Evolutionary conservation across 1,284 basidiomycete species (phyloP).

Genomic region (Cryptococcus sp.): DNA sequence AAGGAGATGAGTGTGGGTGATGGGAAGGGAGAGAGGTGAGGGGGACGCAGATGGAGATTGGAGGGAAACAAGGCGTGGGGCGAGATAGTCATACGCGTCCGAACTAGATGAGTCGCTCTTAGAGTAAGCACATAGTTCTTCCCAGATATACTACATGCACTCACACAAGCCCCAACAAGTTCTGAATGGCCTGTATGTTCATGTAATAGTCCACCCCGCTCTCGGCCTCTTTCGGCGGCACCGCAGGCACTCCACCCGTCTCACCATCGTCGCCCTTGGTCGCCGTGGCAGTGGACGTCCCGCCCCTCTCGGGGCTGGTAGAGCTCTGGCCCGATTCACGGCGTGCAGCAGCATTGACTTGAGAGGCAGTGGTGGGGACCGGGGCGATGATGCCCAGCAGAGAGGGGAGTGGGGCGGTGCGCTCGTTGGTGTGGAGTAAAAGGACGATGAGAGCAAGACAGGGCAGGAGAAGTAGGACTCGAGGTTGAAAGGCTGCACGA

Average conservation of each 20-base stretch:
- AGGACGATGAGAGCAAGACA: constrained; percentile 37
- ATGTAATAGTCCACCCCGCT: constrained; percentile 48
- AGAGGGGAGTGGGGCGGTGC: constrained; percentile 31
- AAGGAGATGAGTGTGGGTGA: constrained; percentile 43
- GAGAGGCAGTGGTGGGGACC: constrained; percentile 15
- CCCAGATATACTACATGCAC: constrained; percentile 10
- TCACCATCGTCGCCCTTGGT: constrained; percentile 21
- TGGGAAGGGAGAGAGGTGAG: constrained; percentile 39
- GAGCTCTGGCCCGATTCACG: not conserved
- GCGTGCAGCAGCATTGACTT: not conserved
- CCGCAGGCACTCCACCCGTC: constrained; percentile 27
- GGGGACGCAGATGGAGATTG: constrained; percentile 16
- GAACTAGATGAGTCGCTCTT: constrained; percentile 23
- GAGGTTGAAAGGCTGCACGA: constrained; percentile 46
- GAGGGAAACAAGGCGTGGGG: constrained; percentile 30
- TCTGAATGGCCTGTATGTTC: constrained; percentile 52
- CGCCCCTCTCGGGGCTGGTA: not conserved
- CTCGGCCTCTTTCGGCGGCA: constrained; percentile 44
- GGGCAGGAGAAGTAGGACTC: constrained; percentile 44
- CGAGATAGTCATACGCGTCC: constrained; percentile 37
- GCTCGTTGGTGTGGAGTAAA: constrained; percentile 42
- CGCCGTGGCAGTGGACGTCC: constrained; percentile 15
- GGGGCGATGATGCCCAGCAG: constrained; percentile 30
- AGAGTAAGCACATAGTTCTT: not conserved
- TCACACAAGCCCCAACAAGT: constrained; percentile 49